Evolutionary conservation across 179 eudicot species (phyloP), one percentile per base, ranked within the genome.

Genomic region (Silene coronaria): DNA sequence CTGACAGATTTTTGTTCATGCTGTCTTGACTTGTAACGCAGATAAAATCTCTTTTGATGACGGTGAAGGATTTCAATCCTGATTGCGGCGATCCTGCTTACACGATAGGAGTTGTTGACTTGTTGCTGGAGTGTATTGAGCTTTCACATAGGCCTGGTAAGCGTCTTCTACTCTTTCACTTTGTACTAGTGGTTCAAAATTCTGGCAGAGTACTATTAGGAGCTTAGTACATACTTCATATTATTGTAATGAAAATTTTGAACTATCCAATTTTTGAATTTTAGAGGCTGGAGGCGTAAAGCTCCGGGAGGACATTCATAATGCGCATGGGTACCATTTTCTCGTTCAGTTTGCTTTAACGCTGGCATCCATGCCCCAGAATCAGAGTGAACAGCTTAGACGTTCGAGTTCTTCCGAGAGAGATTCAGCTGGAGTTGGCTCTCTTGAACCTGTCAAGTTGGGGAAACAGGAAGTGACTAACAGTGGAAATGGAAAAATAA

Each of bases 271-370:
- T 72, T 72, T 42, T 85, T 78, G 72, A 66, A 65, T 80, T 83
- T 80, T 79, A 96, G 99, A 91, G 83, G 92, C 99, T 90, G 96
- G 93, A 82, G 97, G 94, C 72, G 84, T 89, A 81, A 87, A 89
- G 83, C 96, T 96, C 21, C 85, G 99, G 83, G 99, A 96, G 88
- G 99, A 96, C 81, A 90, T 93, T 79, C 99, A 88, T 76, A 96
- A 96, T 87, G 99, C 99, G 32, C 99, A 96, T 79, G 99, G 99
- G 42, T 90, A 93, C 80, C 99, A 96, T 48, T 96, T 89, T 81
- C 89, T 96, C 74, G 94, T 96, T 64, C 99, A 91, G 84, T 96
- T 93, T 87, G 98, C 99, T 22, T 80, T 96, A 78, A 81, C 87
- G 77, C 88, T 96, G 80, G 87, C 97, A 66, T 77, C 87, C 21